Evolutionary conservation across 2,329 filamentous ascomycete genomes (phyloP).

Genomic region (Alternaria triticina): DNA sequence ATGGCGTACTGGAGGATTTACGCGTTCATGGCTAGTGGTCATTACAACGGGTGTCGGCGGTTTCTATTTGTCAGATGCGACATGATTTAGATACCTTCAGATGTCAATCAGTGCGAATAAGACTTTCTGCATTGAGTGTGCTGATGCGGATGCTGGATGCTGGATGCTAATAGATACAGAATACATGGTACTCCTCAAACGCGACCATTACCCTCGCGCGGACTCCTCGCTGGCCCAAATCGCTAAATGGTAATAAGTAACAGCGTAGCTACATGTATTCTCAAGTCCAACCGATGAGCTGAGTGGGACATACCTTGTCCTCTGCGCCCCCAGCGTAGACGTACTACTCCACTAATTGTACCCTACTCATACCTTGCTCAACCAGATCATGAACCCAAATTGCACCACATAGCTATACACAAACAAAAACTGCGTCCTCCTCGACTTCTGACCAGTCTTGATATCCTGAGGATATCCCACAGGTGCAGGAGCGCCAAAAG

Average conservation of each 20-base stretch:
- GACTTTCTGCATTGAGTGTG: neutral
- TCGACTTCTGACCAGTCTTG: slow-evolving; percentile 66
- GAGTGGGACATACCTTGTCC: neutral
- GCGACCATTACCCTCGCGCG: neutral
- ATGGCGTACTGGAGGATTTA: neutral
- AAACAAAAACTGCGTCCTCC: slow-evolving; percentile 45
- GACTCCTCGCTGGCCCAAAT: neutral
- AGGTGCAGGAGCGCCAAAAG: slow-evolving; percentile 43
- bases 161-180: neutral
- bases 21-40: neutral
- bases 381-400: slow-evolving; percentile 90
- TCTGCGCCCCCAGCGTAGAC: neutral
- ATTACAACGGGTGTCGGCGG: neutral
- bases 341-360: rapidly evolving
- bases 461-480: slow-evolving; percentile 71
- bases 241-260: neutral
- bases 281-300: neutral
- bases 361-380: slow-evolving; percentile 52
- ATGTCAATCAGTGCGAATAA: neutral
- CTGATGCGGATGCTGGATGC: neutral
- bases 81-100: neutral
- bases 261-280: neutral
- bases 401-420: slow-evolving; percentile 87
- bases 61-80: too few relatives aligned
- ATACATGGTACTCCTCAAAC: neutral